phyloP scores from a whole-genome alignment of 805 yeast genomes.

The Candida xyloterini region DNA sequence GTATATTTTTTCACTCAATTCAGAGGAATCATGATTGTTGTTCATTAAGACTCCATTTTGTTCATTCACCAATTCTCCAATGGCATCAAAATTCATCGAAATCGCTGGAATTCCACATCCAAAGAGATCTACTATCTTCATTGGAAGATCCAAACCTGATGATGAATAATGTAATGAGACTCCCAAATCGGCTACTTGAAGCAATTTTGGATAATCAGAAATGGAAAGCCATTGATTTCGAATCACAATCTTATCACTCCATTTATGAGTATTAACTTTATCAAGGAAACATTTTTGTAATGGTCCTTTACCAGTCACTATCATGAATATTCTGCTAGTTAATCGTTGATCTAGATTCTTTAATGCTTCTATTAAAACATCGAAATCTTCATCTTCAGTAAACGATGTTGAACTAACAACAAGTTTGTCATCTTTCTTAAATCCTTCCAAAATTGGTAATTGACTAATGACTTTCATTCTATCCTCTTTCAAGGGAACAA shows the following conservation, averaged over 20 bases:
- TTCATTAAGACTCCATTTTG: constrained; percentile 66
- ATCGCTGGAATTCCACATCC: constrained; percentile 95
- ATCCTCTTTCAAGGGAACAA: constrained; percentile 46
- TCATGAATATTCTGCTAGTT: constrained; percentile 49
- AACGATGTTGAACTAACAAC: constrained; percentile 87
- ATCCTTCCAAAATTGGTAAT: constrained; percentile 31
- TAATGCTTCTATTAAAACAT: constrained; percentile 65
- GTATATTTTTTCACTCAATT: constrained; percentile 40
- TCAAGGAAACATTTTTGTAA: constrained; percentile 46
- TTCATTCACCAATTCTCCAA: constrained; percentile 70
- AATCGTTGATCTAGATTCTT: constrained; percentile 48
- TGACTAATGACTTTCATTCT: constrained; percentile 33
- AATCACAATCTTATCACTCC: constrained; percentile 50
- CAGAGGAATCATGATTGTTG: constrained; percentile 35
- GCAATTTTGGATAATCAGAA: constrained; percentile 73
- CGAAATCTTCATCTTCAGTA: constrained; percentile 92
- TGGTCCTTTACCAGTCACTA: constrained; percentile 99
- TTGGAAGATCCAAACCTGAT: constrained; percentile 92
- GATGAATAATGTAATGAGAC: constrained; percentile 88
- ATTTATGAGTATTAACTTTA: constrained; percentile 21
- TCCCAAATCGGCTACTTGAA: constrained; percentile 81
- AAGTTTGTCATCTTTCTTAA: constrained; percentile 47
- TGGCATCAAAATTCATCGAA: constrained; percentile 71
- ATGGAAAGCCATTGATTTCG: constrained; percentile 72
- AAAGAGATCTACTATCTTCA: constrained; percentile 95